Evolutionary conservation across 495 filamentous ascomycete species (phyloP).

Genomic region (Penicillium egyptiacum): DNA sequence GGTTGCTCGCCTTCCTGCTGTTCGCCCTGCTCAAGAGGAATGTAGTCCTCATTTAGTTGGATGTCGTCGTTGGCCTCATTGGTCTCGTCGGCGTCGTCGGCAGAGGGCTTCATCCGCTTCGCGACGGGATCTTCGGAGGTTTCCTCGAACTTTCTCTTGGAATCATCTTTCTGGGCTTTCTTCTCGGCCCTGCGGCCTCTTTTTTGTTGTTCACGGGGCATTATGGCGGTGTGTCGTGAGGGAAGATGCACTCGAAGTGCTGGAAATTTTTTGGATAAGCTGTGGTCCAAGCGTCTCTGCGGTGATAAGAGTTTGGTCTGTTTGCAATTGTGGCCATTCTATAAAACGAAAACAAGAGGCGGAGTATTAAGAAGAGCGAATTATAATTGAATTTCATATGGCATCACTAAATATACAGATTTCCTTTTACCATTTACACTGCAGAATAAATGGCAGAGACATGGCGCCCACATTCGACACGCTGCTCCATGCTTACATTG

Average conservation of each 20-base stretch:
- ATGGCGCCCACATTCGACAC: slow-evolving; percentile 80
- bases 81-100: slow-evolving; percentile 16
- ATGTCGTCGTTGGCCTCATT: slow-evolving; percentile 28
- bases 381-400: slow-evolving; percentile 12
- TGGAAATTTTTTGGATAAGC: slow-evolving; percentile 45
- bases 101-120: slow-evolving; percentile 43
- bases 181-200: slow-evolving; percentile 65
- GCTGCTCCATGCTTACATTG: slow-evolving; percentile 77
- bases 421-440: slow-evolving; percentile 21
- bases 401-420: slow-evolving; percentile 32
- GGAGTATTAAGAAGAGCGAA: background rate
- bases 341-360: slow-evolving; percentile 1
- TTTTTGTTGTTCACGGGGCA: slow-evolving; percentile 62
- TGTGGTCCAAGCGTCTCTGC: slow-evolving; percentile 44
- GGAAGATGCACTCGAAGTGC: slow-evolving; percentile 10
- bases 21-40: slow-evolving; percentile 36
- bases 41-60: slow-evolving; percentile 33
- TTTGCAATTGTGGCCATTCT: slow-evolving; percentile 28
- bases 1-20: slow-evolving; percentile 16
- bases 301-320: slow-evolving; percentile 24
- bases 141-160: slow-evolving; percentile 47
- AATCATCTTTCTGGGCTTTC: slow-evolving; percentile 44
- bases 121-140: slow-evolving; percentile 36
- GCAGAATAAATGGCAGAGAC: slow-evolving; percentile 77
- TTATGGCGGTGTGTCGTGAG: slow-evolving; percentile 25